A percentile compares a stretch with the other conserved stretches of the same genome.
These are phyloP conservation scores for Nakazawaea peltata DNA, from an alignment of 805 yeast species.

Conservation along the genomic window DNA sequence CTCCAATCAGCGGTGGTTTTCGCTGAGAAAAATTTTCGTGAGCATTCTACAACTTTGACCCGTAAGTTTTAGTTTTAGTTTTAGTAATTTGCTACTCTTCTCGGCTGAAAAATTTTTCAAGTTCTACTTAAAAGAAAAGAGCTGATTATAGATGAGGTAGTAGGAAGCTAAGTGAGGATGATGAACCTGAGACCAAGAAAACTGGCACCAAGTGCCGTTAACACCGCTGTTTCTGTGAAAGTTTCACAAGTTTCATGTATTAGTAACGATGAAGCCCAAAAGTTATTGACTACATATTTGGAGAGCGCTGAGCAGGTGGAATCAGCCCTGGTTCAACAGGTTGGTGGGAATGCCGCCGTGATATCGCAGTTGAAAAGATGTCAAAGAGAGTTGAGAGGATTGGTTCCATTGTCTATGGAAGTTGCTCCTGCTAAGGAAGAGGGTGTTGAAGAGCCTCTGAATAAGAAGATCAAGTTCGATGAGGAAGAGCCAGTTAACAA, in stretches of 20 bases:
- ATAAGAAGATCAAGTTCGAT: neutral
- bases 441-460: neutral
- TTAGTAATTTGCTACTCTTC: too few species aligned
- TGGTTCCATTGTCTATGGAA: conserved; percentile 26
- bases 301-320: conserved; percentile 15
- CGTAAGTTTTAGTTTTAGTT: too few species aligned
- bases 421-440: conserved; percentile 8
- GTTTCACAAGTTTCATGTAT: conserved; percentile 15
- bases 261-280: conserved; percentile 16
- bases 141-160: too few species aligned
- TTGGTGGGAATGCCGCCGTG: conserved; percentile 15
- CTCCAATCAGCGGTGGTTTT: too few species aligned
- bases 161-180: too few species aligned
- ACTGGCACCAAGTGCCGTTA: conserved; percentile 33
- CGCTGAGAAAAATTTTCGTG: too few species aligned
- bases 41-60: too few species aligned
- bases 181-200: too few species aligned
- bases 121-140: too few species aligned
- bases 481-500: conserved; percentile 10
- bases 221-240: conserved; percentile 36
- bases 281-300: conserved; percentile 18
- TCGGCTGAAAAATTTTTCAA: too few species aligned
- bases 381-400: conserved; percentile 27
- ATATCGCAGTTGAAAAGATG: conserved; percentile 26
- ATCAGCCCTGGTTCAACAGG: conserved; percentile 8